Evolutionary conservation across 2,329 filamentous ascomycete species (phyloP).

Genomic region (Curvularia spicifera): DNA sequence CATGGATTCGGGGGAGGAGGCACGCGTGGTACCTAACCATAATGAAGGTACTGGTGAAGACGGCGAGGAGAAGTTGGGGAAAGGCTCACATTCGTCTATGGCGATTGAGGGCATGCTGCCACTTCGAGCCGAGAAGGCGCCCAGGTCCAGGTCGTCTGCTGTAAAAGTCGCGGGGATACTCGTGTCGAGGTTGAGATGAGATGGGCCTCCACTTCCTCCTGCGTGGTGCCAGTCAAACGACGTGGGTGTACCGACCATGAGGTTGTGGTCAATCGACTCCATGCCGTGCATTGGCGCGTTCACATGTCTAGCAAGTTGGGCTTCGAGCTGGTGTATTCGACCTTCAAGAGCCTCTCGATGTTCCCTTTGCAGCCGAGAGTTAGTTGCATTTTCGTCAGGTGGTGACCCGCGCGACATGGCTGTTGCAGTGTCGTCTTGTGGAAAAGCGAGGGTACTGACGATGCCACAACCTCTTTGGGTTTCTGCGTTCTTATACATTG

Average conservation of each 20-base stretch:
- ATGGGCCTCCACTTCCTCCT: constrained; percentile 28
- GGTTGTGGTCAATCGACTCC: constrained; percentile 41
- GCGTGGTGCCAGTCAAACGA: constrained; percentile 38
- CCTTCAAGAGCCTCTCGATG: constrained; percentile 46
- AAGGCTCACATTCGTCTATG: constrained; percentile 48
- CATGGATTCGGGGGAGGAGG: constrained; percentile 44
- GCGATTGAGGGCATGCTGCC: constrained; percentile 44
- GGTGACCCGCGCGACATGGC: constrained; percentile 31
- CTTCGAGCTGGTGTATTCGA: constrained; percentile 48
- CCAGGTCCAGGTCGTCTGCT: constrained; percentile 33
- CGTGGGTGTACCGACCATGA: constrained; percentile 36
- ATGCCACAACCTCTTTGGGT: constrained; percentile 45
- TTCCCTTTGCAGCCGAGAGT: constrained; percentile 33
- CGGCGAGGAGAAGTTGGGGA: constrained; percentile 37
- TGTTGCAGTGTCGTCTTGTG: constrained; percentile 9
- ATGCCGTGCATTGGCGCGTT: constrained; percentile 47
- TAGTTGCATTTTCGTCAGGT: constrained; percentile 16
- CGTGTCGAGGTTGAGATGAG: constrained; percentile 36
- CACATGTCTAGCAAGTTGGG: constrained; percentile 45
- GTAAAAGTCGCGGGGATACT: constrained; percentile 36
- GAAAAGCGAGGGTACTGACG: constrained; percentile 32
- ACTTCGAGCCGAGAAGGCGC: constrained; percentile 33
- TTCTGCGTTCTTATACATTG: constrained; percentile 48
- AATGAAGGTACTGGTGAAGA: constrained; percentile 48
- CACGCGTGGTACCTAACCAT: constrained; percentile 47